Evolutionary conservation across 1,284 basidiomycete genomes (phyloP), one percentile per base, ranked within the genome.

Genomic region (Boletellus sp.): DNA sequence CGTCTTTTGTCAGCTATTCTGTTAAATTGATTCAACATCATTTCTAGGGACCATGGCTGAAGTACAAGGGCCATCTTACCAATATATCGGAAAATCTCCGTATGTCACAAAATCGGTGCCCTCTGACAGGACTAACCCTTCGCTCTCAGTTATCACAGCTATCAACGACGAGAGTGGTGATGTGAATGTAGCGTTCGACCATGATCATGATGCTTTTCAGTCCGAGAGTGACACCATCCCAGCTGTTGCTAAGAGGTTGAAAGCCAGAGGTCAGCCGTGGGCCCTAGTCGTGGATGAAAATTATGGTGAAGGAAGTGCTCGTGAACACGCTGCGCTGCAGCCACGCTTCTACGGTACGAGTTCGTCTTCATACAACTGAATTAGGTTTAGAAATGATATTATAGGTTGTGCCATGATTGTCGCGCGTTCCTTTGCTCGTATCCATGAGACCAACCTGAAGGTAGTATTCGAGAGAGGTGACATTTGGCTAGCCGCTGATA

Each of bases 381-480:
- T 44, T 36, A n/a, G 22, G 28, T 39, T 56, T n/a, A 44, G 2
- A 22, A 21, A 38, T 22, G 43, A 18, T 13, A 32, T 36, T 37
- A 3, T 53, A 88, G 91, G 91, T 26, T 93, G 91, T 63, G 81
- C 79, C 8, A 74, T 93, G 74, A 93, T 95, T 61, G 71, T 94
- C 50, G 90, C 91, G 0, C 81, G 93, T 32, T 97, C 94, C 3
- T 99, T 99, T 63, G 97, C 97, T 57, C 90, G 97, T 58, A 99
- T 99, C 56, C 97, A 99, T 72, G 93, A 98, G 74, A 97, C 95
- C 13, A 98, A 98, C 73, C 75, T 97, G 55, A 97, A 97, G 78
- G 91, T 88, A 58, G 39, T 75, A 60, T 26, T 39, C 15, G 16
- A 46, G 36, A n/a, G 36, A 16, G 6, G 16, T 33, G 30, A 36